phyloP scores from a whole-genome alignment of 352 stramenopile species.

The Elongisporangium senticosum region DNA sequence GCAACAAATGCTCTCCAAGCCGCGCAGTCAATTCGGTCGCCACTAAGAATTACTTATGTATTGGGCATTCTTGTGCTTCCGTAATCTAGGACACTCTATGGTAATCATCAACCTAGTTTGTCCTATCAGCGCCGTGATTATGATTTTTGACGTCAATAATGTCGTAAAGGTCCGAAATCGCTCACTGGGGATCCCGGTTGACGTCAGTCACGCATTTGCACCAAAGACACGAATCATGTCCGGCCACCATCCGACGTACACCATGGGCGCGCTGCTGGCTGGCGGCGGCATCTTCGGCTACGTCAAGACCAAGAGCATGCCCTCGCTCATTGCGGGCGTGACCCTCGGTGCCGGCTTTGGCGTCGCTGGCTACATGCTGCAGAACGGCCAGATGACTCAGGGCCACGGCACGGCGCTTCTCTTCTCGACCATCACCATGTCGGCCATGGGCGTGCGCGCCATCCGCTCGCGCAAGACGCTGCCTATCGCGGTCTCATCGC shows the following conservation, averaged over 20 bases:
- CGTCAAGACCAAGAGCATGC: slow-evolving; percentile 70
- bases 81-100: neutral
- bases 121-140: neutral
- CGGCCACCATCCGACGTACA: slow-evolving; percentile 76
- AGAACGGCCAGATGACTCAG: slow-evolving; percentile 76
- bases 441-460: slow-evolving; percentile 77
- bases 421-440: slow-evolving; percentile 81
- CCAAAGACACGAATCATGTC: slow-evolving; percentile 1
- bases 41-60: slow-evolving; percentile 19
- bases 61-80: too few relatives aligned
- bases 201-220: neutral
- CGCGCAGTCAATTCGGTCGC: slow-evolving; percentile 14
- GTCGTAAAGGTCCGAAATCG: slow-evolving; percentile 2
- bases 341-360: slow-evolving; percentile 78
- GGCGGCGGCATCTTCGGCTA: slow-evolving; percentile 77
- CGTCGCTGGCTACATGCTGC: slow-evolving; percentile 69
- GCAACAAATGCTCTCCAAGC: slow-evolving; percentile 57
- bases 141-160: slow-evolving; percentile 1
- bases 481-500: slow-evolving; percentile 63
- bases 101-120: neutral
- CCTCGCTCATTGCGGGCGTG: slow-evolving; percentile 75
- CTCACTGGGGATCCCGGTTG: neutral
- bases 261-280: slow-evolving; percentile 64
- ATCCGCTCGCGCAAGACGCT: slow-evolving; percentile 69
- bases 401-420: slow-evolving; percentile 78